A percentile compares a stretch with the other conserved stretches of the same genome.
phyloP scores from a whole-genome alignment of 1,139 yeast genomes.

The Starmera stellimalicola region DNA sequence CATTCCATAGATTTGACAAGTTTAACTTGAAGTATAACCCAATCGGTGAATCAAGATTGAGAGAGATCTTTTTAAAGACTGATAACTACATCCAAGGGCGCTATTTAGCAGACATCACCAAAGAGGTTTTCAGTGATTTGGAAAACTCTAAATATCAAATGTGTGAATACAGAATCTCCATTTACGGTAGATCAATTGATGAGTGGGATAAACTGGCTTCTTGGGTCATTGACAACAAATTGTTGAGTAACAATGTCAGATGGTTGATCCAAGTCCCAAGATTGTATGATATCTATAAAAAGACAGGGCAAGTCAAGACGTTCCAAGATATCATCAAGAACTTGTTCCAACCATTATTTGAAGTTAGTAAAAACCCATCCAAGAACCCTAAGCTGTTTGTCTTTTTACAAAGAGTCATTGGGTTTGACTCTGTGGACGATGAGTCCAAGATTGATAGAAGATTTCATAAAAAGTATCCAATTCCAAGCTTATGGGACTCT shows the following conservation, averaged over 20 bases:
- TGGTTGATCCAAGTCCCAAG: slow-evolving; percentile 97
- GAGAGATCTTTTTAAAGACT: slow-evolving; percentile 92
- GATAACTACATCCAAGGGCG: slow-evolving; percentile 86
- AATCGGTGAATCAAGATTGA: slow-evolving; percentile 91
- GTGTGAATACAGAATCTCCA: slow-evolving; percentile 91
- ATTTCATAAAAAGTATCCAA: slow-evolving; percentile 71
- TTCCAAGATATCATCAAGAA: slow-evolving; percentile 76
- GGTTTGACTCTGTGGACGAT: slow-evolving; percentile 97
- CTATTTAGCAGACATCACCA: slow-evolving; percentile 87
- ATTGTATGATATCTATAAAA: slow-evolving; percentile 80
- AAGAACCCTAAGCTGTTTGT: slow-evolving; percentile 83
- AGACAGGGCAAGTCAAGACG: slow-evolving; percentile 54
- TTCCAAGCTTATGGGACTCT: slow-evolving; percentile 73
- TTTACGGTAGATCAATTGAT: slow-evolving; percentile 79
- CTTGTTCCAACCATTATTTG: slow-evolving; percentile 83
- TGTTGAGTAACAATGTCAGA: slow-evolving; percentile 87
- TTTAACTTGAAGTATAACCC: slow-evolving; percentile 97
- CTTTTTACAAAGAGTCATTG: slow-evolving; percentile 88
- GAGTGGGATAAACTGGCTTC: slow-evolving; percentile 96
- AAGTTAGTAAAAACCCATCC: slow-evolving; percentile 76
- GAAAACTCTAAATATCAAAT: slow-evolving; percentile 94
- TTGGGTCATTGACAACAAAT: slow-evolving; percentile 91
- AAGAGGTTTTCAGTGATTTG: slow-evolving; percentile 87
- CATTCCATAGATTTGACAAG: slow-evolving; percentile 96
- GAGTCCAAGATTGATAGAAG: slow-evolving; percentile 87